These are phyloP conservation scores for Aspergillus saccharolyticus DNA, from an alignment of 495 filamentous ascomycete species.

Conservation along the genomic window DNA sequence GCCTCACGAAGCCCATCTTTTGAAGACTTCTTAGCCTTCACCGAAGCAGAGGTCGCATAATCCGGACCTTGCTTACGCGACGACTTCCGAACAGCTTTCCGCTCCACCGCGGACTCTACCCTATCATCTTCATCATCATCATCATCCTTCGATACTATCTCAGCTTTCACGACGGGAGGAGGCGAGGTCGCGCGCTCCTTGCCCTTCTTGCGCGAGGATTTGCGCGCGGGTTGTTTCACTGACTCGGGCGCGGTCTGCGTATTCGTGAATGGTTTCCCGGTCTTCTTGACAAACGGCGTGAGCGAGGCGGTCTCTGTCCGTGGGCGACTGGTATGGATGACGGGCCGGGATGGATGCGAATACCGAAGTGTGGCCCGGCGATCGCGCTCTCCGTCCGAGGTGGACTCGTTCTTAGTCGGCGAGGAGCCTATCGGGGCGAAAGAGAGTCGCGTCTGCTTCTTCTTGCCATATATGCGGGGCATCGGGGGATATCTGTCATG, in stretches of 20 bases:
- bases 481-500: conserved; percentile 19
- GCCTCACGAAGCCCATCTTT: not conserved
- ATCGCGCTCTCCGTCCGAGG: conserved; percentile 15
- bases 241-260: not conserved
- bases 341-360: conserved; percentile 29
- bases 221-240: not conserved
- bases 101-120: not conserved
- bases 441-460: conserved; percentile 45
- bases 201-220: not conserved
- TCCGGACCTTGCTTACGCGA: not conserved
- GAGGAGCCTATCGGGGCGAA: conserved; percentile 32
- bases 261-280: not conserved
- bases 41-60: not conserved
- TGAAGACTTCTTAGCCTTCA: not conserved
- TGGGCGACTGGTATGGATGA: conserved; percentile 15
- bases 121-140: not conserved
- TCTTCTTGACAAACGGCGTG: conserved; percentile 4
- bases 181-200: not conserved
- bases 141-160: not conserved
- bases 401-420: conserved; percentile 7
- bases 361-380: conserved; percentile 39
- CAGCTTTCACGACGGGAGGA: not conserved
- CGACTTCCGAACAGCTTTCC: not conserved
- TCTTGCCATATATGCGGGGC: conserved; percentile 37
- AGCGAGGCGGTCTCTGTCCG: conserved; percentile 1